Conservation (phyloP, 495 filamentous ascomycete species). For the Terfezia boudieri region DNA sequence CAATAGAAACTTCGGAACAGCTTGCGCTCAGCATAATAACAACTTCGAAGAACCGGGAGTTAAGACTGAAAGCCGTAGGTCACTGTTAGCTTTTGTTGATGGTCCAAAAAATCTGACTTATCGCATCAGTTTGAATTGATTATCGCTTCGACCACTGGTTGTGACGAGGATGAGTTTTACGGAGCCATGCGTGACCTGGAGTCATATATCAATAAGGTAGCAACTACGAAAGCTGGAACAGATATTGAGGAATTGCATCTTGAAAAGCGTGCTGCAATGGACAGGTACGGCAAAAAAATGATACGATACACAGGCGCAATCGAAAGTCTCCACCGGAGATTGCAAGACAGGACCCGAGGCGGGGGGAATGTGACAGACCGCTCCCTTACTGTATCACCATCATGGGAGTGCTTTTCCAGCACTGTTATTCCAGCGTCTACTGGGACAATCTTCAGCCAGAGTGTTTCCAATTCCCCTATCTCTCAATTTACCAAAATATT, state of each 20-base stretch:
- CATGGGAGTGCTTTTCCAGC: too few relatives aligned
- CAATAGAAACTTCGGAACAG: constrained; percentile 7
- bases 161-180: constrained; percentile 13
- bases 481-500: too few relatives aligned
- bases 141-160: constrained; percentile 11
- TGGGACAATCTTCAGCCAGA: too few relatives aligned
- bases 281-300: constrained; percentile 14
- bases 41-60: constrained; percentile 10
- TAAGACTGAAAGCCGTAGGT: constrained; percentile 18
- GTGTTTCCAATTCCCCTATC: too few relatives aligned
- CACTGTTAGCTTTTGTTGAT: not conserved
- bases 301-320: constrained; percentile 16
- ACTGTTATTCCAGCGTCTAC: too few relatives aligned
- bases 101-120: not conserved
- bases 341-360: not conserved
- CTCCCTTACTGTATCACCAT: too few relatives aligned
- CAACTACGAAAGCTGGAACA: constrained; percentile 3
- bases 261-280: constrained; percentile 18
- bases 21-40: constrained; percentile 14
- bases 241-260: constrained; percentile 12
- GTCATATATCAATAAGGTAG: constrained; percentile 12
- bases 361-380: not conserved
- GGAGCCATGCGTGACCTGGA: constrained; percentile 15
- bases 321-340: constrained; percentile 18
- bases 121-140: constrained; percentile 17